Percentiles rank a stretch among this genome's conserved stretches.
Evolutionary conservation across 306 rosid genomes (phyloP).

Genomic region (Erythrophleum fordii): DNA sequence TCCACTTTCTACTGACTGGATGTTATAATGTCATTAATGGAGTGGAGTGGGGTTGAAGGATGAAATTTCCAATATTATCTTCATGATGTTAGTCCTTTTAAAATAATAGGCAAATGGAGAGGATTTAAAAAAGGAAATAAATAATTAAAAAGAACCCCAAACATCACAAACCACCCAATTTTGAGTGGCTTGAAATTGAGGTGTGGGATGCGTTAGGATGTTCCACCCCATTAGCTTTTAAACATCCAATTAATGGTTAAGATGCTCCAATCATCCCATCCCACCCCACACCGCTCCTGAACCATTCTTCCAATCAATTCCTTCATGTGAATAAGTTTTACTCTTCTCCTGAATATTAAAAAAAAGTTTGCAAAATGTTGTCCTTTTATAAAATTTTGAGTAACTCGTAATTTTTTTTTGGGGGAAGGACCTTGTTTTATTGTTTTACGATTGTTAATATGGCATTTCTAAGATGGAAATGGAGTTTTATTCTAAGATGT

Average conservation of each 20-base stretch:
- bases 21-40: neutral
- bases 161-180: neutral
- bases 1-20: neutral
- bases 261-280: neutral
- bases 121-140: neutral
- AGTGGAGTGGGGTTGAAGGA: neutral
- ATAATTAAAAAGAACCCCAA: neutral
- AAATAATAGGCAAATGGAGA: neutral
- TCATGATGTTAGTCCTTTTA: neutral
- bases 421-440: neutral
- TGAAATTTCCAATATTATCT: neutral
- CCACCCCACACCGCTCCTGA: too few species aligned
- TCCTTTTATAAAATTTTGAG: neutral
- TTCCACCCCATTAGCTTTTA: neutral
- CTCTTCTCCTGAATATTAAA: neutral
- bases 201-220: neutral
- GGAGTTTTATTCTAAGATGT: constrained; percentile 25
- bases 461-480: neutral
- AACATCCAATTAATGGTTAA: neutral
- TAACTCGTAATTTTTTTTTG: neutral
- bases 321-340: neutral
- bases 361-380: neutral
- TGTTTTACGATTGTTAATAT: neutral
- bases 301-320: neutral
- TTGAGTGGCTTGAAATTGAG: neutral